Evolutionary conservation across 371 early-diverging fungal genomes (phyloP), one percentile per base, ranked within the genome.

Genomic region (Rhizopus sp.): DNA sequence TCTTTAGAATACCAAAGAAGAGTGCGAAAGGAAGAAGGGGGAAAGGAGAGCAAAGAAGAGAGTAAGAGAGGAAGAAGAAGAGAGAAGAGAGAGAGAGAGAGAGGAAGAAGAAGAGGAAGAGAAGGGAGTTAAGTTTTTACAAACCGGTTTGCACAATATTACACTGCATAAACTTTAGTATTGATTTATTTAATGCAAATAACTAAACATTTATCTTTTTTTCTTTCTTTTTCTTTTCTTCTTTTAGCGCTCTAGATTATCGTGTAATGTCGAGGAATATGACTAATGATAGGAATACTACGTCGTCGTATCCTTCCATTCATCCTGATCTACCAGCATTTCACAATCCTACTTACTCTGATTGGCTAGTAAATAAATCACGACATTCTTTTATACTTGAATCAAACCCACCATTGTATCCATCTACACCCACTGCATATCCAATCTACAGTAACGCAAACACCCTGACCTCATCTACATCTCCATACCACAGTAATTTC

Each of bases 101-200:
- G 8, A n/a, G n/a, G n/a, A 7, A 46, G 23, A 7, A 30, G 9
- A 46, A 7, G 4, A 23, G 4, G 29, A 46, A 46, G 29, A 5
- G 30, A 8, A 46, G 15, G 46, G 46, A 46, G 46, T 17, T 5
- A 46, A 9, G 29, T 46, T 29, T 29, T 46, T 46, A 46, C 7
- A 23, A 46, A 46, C 46, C 16, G 46, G 46, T 46, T 46, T 46
- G 4, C 23, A 23, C 17, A 46, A 46, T 29, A 46, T 46, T 15
- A 46, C 46, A 15, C 15, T 29, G 23, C 46, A 29, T 29, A 15
- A 41, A 37, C 38, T 37, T 37, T 37, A 37, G 41, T 41, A 6
- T 41, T 41, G 41, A 41, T n/a, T 41, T 41, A 41, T 41, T 41
- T 37, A 41, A 41, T 41, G 41, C 41, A 46, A 46, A 46, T 17